Base-by-base conservation (phyloP, 768 basidiomycete genomes). In the Mrakia frigida region DNA sequence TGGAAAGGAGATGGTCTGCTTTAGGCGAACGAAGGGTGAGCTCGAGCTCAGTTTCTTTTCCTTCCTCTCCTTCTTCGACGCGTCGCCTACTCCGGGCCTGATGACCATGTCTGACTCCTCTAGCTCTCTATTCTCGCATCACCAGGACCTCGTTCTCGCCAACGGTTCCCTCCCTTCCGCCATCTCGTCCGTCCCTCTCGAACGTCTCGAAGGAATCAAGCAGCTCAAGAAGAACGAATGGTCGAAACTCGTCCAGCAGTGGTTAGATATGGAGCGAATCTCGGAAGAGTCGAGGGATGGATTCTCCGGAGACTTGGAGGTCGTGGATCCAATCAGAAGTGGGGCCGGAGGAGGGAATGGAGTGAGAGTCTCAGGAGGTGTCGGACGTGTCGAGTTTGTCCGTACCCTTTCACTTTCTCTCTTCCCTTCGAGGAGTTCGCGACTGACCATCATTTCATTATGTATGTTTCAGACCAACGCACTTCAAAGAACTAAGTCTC, bases 151-250 rank as follows among this genome's bases (percentile, higher is more conserved):
- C 56, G 25, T 56, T 11, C 56, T 56, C 56, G 23, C 56, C 10
- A 28, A 28, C 56, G 56, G 10, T 56, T 25, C 28, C 28, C 6
- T 56, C 9, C 13, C 56, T 11, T 56, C 56, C 25, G 11, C 56
- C 56, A n/a, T 56, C 25, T 16, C 65, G 18, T 25, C 11, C 35
- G 39, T 68, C 37, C 39, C 65, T 35, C 65, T 41, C 39, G 65
- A 68, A 18, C 65, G 65, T 6, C 65, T 68, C 21, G 37, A n/a
- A 41, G 65, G 35, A 23, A 68, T 68, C 65, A 39, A 39, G 65
- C 25, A 35, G 35, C 39, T 39, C 23, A 68, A 68, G 65, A 25
- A 43, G 35, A 39, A 39, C 25, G 65, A 35, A 39, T 68, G 65
- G 65, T 18, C 25, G 13, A 18, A 68, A 10, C 65, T 68, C 10